phyloP scores from a whole-genome alignment of 148 eudicot genomes.

The Amaranthus palmeri region DNA sequence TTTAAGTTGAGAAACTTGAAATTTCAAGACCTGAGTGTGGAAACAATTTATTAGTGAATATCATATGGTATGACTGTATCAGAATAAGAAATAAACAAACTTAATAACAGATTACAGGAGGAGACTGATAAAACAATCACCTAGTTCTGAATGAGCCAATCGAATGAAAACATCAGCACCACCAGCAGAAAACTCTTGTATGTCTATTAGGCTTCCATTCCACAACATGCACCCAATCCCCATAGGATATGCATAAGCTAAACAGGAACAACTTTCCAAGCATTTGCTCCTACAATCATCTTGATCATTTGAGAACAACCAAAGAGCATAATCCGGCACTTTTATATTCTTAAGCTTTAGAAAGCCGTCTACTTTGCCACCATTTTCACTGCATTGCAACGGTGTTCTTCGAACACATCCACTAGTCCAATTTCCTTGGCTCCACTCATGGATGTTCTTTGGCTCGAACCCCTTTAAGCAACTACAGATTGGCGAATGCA shows the following conservation, averaged over 20 bases:
- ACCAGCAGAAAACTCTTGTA: conserved; percentile 25
- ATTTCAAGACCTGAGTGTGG: not conserved
- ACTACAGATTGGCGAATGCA: conserved; percentile 29
- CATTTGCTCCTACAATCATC: conserved; percentile 36
- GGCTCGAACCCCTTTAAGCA: conserved; percentile 51
- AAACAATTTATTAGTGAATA: not conserved
- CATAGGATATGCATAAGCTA: conserved; percentile 32
- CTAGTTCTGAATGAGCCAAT: conserved; percentile 33
- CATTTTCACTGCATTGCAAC: conserved; percentile 27
- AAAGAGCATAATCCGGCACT: conserved; percentile 33
- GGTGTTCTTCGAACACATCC: conserved; percentile 43
- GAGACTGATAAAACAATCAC: not conserved
- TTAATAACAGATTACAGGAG: too few relatives aligned
- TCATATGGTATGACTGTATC: too few relatives aligned
- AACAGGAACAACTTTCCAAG: conserved; percentile 33
- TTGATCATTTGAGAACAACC: not conserved
- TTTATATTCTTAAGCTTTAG: conserved; percentile 28
- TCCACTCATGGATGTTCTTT: conserved; percentile 31
- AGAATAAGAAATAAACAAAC: too few relatives aligned
- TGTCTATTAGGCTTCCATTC: conserved; percentile 35
- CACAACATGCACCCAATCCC: conserved; percentile 47
- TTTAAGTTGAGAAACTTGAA: too few relatives aligned
- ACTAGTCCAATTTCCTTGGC: conserved; percentile 34
- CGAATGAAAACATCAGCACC: conserved; percentile 32
- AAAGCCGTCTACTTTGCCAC: conserved; percentile 37